phyloP scores from a whole-genome alignment of 306 rosid species.

The Parietaria judaica region DNA sequence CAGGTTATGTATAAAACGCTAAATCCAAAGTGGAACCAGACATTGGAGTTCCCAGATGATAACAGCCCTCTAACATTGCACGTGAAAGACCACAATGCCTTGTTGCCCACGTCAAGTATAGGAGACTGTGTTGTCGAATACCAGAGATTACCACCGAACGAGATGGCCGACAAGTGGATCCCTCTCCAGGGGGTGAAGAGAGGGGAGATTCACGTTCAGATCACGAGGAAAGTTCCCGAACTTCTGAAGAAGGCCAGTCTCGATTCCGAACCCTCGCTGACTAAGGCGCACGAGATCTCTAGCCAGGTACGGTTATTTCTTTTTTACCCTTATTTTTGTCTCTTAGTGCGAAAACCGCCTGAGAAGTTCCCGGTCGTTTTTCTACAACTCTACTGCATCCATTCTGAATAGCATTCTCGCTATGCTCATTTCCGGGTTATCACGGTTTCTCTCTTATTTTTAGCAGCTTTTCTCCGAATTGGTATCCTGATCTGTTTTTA shows the following conservation, averaged over 20 bases:
- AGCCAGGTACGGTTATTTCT: slow-evolving; percentile 32
- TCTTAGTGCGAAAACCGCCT: too few relatives aligned
- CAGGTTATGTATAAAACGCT: slow-evolving; percentile 78
- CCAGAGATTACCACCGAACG: slow-evolving; percentile 72
- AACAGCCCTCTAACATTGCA: slow-evolving; percentile 67
- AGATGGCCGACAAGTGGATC: slow-evolving; percentile 85
- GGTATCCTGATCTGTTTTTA: too few relatives aligned
- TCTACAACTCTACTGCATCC: too few relatives aligned
- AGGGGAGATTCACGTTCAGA: slow-evolving; percentile 83
- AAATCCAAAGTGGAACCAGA: slow-evolving; percentile 87
- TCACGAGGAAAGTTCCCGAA: slow-evolving; percentile 78
- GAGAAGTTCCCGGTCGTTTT: too few relatives aligned
- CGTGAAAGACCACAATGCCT: slow-evolving; percentile 82
- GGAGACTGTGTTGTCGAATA: slow-evolving; percentile 90
- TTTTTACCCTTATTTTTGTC: too few relatives aligned
- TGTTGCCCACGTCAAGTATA: slow-evolving; percentile 64
- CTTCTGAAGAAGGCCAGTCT: slow-evolving; percentile 44
- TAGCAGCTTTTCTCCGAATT: too few relatives aligned
- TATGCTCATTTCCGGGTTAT: too few relatives aligned
- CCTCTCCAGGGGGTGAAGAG: slow-evolving; percentile 88
- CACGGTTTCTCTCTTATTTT: too few relatives aligned
- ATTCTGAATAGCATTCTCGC: too few relatives aligned
- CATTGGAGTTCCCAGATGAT: slow-evolving; percentile 78
- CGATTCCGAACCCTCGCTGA: slow-evolving; percentile 61
- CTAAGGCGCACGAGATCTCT: slow-evolving; percentile 63